Base-by-base conservation (phyloP, 345 rosid species). In the Camelina hispida region DNA sequence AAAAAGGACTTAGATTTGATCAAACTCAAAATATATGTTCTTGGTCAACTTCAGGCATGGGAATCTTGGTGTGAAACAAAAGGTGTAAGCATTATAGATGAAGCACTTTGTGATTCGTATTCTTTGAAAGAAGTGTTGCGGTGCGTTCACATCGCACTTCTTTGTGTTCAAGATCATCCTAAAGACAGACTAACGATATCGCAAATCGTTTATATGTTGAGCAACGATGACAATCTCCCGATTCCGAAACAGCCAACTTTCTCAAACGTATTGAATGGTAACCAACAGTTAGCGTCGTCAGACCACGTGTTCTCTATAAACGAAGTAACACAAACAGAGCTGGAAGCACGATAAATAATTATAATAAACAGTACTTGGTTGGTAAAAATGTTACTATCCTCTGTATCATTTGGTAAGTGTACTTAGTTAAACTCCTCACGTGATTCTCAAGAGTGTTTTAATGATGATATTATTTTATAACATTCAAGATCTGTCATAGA, bases 151-250 rank as follows among this genome's bases (percentile, higher is more conserved):
- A 57, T 57, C 6, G 42, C 62, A 57, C 42, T 57, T 32, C 62
- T 57, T n/a, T 57, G 62, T n/a, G 42, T 57, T 57, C 62, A 57
- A 57, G 62, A 57, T 32, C 63, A 59, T 35, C 44, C 63, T 16
- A 17, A 59, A 35, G 30, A 60, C 12, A 60, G 30, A 7, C 65
- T 47, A 9, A 60, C 30, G 0, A 18, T 18, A 11, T 60, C 65
- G 1, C 30, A 60, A 60, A 60, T 37, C 46, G 11, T 60, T 37
- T 60, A 60, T 38, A 60, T 60, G 65, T 38, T 60, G 47, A 37
- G 46, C 47, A 18, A 58, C 0, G 63, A 58, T 16, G 9, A 37
- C 16, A 3, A 12, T 37, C 47, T 60, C 28, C 47, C 30, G 5
- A 37, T 37, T 37, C 64, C n/a, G 2, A 59, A 59, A 12, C 64